Conservation (phyloP, 163 green algal genomes). For the Coccomyxa subellipsoidea region DNA sequence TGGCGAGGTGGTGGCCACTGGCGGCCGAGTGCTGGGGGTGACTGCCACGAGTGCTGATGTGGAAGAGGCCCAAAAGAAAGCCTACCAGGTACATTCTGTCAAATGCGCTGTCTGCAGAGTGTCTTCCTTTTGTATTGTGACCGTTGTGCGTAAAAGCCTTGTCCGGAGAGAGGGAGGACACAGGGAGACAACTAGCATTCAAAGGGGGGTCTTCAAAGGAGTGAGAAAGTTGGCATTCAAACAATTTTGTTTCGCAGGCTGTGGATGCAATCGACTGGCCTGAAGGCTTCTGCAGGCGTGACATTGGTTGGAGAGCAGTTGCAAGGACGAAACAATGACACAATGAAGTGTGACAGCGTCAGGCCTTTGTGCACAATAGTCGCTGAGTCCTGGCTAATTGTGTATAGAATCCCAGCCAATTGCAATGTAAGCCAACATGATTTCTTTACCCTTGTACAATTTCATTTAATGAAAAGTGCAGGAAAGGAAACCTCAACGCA, state of each 20-base stretch:
- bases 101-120: too few relatives aligned
- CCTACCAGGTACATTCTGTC: slow-evolving; percentile 87
- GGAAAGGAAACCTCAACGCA: not conserved
- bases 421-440: too few relatives aligned
- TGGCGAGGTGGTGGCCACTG: slow-evolving; percentile 63
- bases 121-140: too few relatives aligned
- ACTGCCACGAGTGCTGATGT: slow-evolving; percentile 78
- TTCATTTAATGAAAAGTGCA: not conserved
- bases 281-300: slow-evolving; percentile 84
- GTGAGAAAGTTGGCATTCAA: not conserved
- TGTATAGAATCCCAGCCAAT: too few relatives aligned
- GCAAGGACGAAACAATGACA: not conserved
- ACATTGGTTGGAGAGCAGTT: slow-evolving; percentile 73
- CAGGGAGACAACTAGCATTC: too few relatives aligned
- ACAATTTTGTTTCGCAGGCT: slow-evolving; percentile 38
- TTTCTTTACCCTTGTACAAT: not conserved
- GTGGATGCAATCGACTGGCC: slow-evolving; percentile 87
- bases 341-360: too few relatives aligned
- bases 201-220: too few relatives aligned
- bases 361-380: too few relatives aligned
- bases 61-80: slow-evolving; percentile 72
- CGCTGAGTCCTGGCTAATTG: too few relatives aligned
- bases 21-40: slow-evolving; percentile 89
- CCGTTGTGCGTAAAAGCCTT: not conserved
- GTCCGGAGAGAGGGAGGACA: not conserved